Evolutionary conservation across 2,329 filamentous ascomycete species (phyloP).

Genomic region (Clonostachys solani): DNA sequence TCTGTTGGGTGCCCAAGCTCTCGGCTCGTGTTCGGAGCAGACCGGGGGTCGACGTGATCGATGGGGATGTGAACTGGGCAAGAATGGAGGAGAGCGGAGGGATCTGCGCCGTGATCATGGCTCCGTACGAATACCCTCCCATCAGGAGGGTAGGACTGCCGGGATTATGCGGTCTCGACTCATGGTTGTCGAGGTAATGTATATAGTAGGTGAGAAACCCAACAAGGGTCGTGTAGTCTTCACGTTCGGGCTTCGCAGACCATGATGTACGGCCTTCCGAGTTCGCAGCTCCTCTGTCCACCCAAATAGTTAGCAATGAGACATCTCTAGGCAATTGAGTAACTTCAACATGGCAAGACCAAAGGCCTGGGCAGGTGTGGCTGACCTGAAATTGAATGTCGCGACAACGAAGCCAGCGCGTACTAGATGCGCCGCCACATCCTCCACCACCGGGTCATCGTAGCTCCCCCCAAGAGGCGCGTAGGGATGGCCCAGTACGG

Average conservation of each 20-base stretch:
- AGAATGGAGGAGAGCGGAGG: conserved; percentile 60
- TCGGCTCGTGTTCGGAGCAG: conserved; percentile 69
- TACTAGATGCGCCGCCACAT: conserved; percentile 61
- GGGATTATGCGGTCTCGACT: neutral
- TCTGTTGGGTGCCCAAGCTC: conserved; percentile 62
- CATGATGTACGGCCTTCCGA: conserved; percentile 81
- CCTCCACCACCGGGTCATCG: conserved; percentile 76
- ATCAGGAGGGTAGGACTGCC: conserved; percentile 46
- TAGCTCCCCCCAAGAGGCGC: conserved; percentile 80
- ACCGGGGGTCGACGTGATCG: conserved; percentile 46
- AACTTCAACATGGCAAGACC: no score
- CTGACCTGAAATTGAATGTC: conserved; percentile 89
- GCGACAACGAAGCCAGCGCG: conserved; percentile 68
- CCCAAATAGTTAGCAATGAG: conserved; percentile 3
- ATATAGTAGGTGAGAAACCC: conserved; percentile 76
- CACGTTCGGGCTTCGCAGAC: conserved; percentile 75
- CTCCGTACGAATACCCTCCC: conserved; percentile 88
- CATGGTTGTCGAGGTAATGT: conserved; percentile 41
- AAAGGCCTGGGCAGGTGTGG: no score
- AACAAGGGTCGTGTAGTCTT: conserved; percentile 79
- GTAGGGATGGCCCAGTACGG: conserved; percentile 84
- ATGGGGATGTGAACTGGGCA: conserved; percentile 48
- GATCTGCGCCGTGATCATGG: conserved; percentile 71
- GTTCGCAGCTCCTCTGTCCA: conserved; percentile 64
- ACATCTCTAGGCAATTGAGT: conserved; percentile 1